Evolutionary conservation across 257 asterid species (phyloP).

Genomic region (Perilla frutescens): DNA sequence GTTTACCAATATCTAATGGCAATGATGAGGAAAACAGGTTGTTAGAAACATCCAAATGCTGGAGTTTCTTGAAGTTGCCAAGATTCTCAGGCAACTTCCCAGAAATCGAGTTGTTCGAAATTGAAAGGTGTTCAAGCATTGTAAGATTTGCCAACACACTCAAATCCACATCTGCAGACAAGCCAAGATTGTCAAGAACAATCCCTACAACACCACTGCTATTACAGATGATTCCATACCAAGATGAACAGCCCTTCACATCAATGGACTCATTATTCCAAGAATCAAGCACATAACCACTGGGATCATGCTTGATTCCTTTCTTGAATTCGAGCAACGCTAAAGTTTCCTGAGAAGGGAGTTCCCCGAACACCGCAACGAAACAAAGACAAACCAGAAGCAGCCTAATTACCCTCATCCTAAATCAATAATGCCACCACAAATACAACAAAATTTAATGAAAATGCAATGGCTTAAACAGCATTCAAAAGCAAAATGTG

Average conservation of each 20-base stretch:
- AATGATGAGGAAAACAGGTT: conserved; percentile 63
- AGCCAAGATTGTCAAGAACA: conserved; percentile 74
- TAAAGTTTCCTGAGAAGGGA: conserved; percentile 77
- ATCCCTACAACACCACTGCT: conserved; percentile 88
- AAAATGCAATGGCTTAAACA: conserved; percentile 12
- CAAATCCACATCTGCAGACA: conserved; percentile 72
- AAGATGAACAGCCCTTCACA: conserved; percentile 84
- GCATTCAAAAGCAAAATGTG: conserved; percentile 31
- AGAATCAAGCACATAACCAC: conserved; percentile 74
- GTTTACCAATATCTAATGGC: conserved; percentile 73
- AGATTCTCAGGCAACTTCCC: conserved; percentile 64
- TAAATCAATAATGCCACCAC: conserved; percentile 23
- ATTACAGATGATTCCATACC: conserved; percentile 90
- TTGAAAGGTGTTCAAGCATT: conserved; percentile 75
- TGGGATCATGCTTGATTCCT: conserved; percentile 85
- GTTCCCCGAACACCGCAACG: conserved; percentile 60
- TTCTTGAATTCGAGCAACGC: conserved; percentile 86
- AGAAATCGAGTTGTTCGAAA: conserved; percentile 73
- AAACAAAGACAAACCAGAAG: conserved; percentile 49
- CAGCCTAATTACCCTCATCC: conserved; percentile 61
- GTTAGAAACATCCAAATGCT: conserved; percentile 72
- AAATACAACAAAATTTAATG: conserved; percentile 14
- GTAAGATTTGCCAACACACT: conserved; percentile 71
- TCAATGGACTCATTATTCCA: conserved; percentile 83
- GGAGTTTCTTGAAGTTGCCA: conserved; percentile 61